phyloP scores from a whole-genome alignment of 169 alveolate species.

The Blepharisma undulans region DNA sequence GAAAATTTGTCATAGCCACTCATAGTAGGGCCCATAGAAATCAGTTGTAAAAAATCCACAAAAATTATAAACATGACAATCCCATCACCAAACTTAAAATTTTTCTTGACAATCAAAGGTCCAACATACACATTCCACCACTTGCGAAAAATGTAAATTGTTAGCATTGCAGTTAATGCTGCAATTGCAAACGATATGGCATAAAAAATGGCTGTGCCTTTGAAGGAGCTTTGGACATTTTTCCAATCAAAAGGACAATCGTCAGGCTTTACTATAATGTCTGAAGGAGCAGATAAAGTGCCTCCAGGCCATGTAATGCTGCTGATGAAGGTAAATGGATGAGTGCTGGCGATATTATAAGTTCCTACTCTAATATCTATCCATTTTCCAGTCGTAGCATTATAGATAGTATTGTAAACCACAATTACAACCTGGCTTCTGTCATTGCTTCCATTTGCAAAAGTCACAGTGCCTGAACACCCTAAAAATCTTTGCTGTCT shows the following conservation, averaged over 20 bases:
- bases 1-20: neutral
- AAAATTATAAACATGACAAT: neutral
- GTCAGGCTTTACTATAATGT: neutral
- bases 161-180: neutral
- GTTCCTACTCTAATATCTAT: neutral
- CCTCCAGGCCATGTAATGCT: neutral
- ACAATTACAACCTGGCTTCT: neutral
- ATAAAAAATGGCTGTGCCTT: neutral
- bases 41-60: neutral
- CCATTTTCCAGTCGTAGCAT: neutral
- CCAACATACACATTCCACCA: neutral
- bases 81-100: neutral
- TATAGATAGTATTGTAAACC: neutral
- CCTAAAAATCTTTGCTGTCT: neutral
- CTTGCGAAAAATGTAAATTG: neutral
- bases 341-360: neutral
- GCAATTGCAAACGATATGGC: neutral
- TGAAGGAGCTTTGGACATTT: neutral
- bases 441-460: neutral
- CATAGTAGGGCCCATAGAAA: conserved; percentile 9
- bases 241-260: neutral
- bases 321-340: neutral
- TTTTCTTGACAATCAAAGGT: neutral
- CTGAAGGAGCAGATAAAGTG: neutral
- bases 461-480: neutral